Base-by-base conservation (phyloP, 2,329 filamentous ascomycete species). In the Sporothrix pseudoabietina region DNA sequence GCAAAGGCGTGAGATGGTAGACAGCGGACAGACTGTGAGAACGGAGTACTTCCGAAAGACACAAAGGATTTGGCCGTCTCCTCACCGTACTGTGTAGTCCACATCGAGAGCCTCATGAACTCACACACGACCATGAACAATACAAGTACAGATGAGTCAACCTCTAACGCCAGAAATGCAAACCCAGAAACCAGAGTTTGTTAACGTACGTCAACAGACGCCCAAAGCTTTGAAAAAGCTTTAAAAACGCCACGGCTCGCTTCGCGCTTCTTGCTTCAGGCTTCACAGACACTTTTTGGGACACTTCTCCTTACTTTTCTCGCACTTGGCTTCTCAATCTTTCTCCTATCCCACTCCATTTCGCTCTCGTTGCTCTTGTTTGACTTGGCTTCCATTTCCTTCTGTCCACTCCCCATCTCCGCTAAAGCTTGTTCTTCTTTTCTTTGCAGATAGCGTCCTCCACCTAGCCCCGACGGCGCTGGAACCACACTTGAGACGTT, bases 381-480 rank as follows among this genome's bases (percentile, higher is more conserved):
- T 8, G 49, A 22, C 49, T 22, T 54, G 19, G 49, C 55, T 59
- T 6, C 55, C 30, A 32, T 55, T 55, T 55, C 52, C 22, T 22
- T 3, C 16, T 12, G 9, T 10, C 7, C 22, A 26, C 52, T 55
- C 52, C 52, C 19, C 52, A 55, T 26, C 22, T 57, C 54, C 26
- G 26, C 26, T 57, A 57, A 57, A 57, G 54, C 54, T 57, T 57
- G 54, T 49, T 49, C 30, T 49, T 49, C 30, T 57, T 57, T 26
- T 12, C 4, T 35, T 35, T 35, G 12, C 12, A 9, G 26, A 32
- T 57, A 32, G 10, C 32, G 54, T 32, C 54, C 22, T 57, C 22
- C 54, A 32, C 54, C 54, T 32, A 32, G 12, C 26, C n/a, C 52
- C n/a, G 52, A 26, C n/a, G 52, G 52, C 49, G 49, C 16, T 12